Base-by-base conservation (phyloP, 192 early-diverging fungal genomes). In the Pilobolus umbonatus region DNA sequence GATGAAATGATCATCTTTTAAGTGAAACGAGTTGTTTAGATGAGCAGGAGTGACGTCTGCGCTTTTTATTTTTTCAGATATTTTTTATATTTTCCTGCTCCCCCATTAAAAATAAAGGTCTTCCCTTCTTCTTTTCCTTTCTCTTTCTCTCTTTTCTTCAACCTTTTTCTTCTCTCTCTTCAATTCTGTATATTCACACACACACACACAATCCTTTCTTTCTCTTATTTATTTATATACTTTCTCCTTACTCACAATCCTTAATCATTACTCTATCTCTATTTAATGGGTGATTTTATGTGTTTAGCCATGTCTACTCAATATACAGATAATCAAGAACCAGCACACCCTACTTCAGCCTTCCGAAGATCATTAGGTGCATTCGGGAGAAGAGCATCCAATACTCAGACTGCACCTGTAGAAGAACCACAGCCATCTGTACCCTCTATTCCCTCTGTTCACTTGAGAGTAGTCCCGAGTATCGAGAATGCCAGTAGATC, bases 381-480 rank as follows among this genome's bases (percentile, higher is more conserved):
- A 21, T 35, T 50, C 3, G 36, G 38, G 4, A 46, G 64, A 32
- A 28, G 64, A 25, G 31, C 48, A n/a, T 65, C 64, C 30, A 19
- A 56, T 32, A 30, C 54, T 14, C 34, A 26, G 9, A 3, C 35
- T 28, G 9, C 11, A 24, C 4, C 53, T 15, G 21, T 4, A 8
- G 17, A 22, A 10, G 28, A 53, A 4, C 42, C 4, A 15, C 36
- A 31, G 28, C 25, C 47, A 34, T 40, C n/a, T 30, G 15, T 22
- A 28, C 35, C 30, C 34, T 44, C 51, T 32, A 44, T 24, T 32
- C 31, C 35, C 44, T 39, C 54, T 22, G 24, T 58, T 38, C 78
- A 80, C 68, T 70, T 85, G 17, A 76, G 80, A 11, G 75, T 85
- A 38, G 80, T 80, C 42, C 82, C 67, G 9, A 68, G 60, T 35